Base-by-base conservation (phyloP, 139 green algal species). In the Pedinophyceae sp. region DNA sequence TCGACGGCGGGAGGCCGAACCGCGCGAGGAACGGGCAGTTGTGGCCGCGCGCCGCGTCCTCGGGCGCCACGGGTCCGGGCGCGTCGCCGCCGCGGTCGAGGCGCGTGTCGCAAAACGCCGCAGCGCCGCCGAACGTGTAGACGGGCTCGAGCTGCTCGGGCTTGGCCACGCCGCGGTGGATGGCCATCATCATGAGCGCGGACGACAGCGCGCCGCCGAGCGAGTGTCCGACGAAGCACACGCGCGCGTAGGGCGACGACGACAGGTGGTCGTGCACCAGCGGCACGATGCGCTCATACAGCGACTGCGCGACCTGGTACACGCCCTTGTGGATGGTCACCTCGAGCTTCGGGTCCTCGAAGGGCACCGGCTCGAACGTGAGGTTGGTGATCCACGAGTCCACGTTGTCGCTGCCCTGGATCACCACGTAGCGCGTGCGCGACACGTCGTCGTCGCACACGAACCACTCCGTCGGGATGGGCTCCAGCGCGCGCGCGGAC, bases 301-400 rank as follows among this genome's bases (percentile, higher is more conserved):
- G 61, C 17, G 17, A 52, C n/a, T 55, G 30, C 15, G 72, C 65
- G 1, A 48, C 61, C 2, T 68, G 45, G 61, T 80, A 80, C 19
- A 69, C 62, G n/a, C 72, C 72, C 10, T 60, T 55, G 58, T 80
- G 72, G 19, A 78, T 74, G 67, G 78, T 85, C 20, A 93, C 69
- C 3, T 79, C 79, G 22, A 93, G 59, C 1, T 39, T 51, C 3
- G 73, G 53, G 57, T 93, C 83, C 72, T 98, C 91, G 75, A 98
- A 98, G 7, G 64, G 4, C 6, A 95, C 76, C 2, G 91, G 91
- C 64, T 98, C 86, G 66, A 98, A 97, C 17, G 76, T 89, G 0
- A 98, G 59, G 69, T 94, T 94, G 4, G 83, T 75, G 55, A 73
- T 58, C 59, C 49, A 59, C n/a, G 19, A 34, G 4, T 92, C 81